Evolutionary conservation across 495 filamentous ascomycete genomes (phyloP), one percentile per base, ranked within the genome.

Genomic region (Xanthoparmelia taractica): DNA sequence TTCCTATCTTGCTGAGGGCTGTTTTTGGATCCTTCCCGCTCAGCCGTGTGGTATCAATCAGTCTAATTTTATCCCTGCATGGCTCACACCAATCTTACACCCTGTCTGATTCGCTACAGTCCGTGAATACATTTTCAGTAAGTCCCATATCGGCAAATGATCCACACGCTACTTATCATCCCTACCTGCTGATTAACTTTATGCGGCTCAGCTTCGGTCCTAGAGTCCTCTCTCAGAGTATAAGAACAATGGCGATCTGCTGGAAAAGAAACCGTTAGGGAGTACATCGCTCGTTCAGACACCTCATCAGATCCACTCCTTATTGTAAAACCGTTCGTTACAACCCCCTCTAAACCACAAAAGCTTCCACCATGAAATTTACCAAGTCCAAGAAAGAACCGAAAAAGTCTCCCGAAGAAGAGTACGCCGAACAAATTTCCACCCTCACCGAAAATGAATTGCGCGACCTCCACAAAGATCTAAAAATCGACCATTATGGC

Each of bases 381-480:
- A 33, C 27, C 50, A 54, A 54, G 33, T 33, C 50, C 50, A 18
- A 33, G 7, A 33, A 54, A 33, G 50, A 54, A 6, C 29, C 50
- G 27, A 54, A 54, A 23, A 54, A 54, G 50, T 8, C 50, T 29
- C 50, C 50, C 27, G 50, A 54, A 54, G 50, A 54, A 33, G 50
- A 31, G 20, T 54, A 54, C 50, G 50, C 15, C 50, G 27, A 31
- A 10, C 50, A 33, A 10, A 54, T 54, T 17, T 54, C 50, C 50
- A 20, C 29, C 50, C 50, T 54, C 50, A 20, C 50, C 1, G 50
- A 54, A 11, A 54, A 17, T 29, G 50, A 54, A 33, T 11, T 54
- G 50, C 50, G 50, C 15, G 50, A 54, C 15, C 50, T 54, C 29
- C 50, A 54, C 50, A 54, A 54, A 54, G 50, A 54, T 34, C 29